These are phyloP conservation scores for Penicillium aurantiogriseum DNA, from an alignment of 2,329 filamentous ascomycete genomes.

Conservation along the genomic window DNA sequence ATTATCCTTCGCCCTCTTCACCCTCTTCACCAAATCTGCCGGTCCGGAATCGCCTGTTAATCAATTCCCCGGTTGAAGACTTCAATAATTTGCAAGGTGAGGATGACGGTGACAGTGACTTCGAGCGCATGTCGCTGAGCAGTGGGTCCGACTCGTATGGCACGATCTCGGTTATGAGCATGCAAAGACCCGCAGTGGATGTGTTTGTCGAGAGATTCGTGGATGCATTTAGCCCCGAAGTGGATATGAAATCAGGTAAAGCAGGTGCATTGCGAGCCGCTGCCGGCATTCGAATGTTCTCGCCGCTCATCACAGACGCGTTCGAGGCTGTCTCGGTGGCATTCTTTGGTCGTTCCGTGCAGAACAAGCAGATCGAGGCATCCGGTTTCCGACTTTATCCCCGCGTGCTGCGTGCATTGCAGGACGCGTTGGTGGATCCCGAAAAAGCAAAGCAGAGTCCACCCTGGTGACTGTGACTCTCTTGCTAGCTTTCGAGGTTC, in stretches of 20 bases:
- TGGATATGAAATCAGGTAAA: constrained; percentile 34
- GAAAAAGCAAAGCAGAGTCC: constrained; percentile 39
- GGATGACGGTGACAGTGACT: constrained; percentile 16
- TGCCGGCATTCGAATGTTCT: constrained; percentile 42
- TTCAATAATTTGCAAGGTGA: constrained; percentile 16
- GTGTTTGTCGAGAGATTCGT: constrained; percentile 41
- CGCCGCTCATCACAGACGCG: constrained; percentile 37
- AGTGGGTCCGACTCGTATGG: constrained; percentile 29
- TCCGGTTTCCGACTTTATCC: constrained; percentile 37
- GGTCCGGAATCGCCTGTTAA: constrained; percentile 4
- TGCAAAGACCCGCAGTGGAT: constrained; percentile 31
- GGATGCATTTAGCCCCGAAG: constrained; percentile 41
- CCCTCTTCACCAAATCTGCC: constrained; percentile 9
- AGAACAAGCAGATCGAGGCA: constrained; percentile 35
- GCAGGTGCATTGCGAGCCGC: constrained; percentile 39
- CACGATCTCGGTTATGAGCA: constrained; percentile 21
- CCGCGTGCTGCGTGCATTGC: constrained; percentile 36
- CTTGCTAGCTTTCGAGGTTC: constrained; percentile 40
- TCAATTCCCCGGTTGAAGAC: constrained; percentile 6
- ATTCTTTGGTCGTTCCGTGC: constrained; percentile 39
- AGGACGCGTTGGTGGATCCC: constrained; percentile 37
- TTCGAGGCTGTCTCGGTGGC: constrained; percentile 41
- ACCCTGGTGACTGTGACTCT: constrained; percentile 41
- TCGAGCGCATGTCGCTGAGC: constrained; percentile 19
- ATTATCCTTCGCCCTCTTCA: constrained; percentile 2